These are phyloP conservation scores for Tremella yokohamensis DNA, from an alignment of 768 basidiomycete species.

Conservation along the genomic window DNA sequence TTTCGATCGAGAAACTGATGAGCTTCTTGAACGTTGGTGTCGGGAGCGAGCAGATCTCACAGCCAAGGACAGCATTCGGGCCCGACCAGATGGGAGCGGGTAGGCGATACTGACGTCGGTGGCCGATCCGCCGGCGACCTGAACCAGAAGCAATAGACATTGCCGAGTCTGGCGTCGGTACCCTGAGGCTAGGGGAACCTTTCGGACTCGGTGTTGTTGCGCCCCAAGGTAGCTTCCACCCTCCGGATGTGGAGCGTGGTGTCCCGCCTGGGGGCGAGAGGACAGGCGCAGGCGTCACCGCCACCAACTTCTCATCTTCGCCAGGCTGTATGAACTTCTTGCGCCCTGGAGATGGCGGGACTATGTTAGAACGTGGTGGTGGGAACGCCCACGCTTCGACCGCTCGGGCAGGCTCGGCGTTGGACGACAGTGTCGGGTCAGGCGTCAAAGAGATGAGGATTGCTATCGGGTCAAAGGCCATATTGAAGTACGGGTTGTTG, in stretches of 20 bases:
- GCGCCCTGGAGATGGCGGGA: slow-evolving; percentile 42
- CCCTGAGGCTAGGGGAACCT: slow-evolving; percentile 21
- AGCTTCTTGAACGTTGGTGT: slow-evolving; percentile 54
- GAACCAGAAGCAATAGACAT: slow-evolving; percentile 14
- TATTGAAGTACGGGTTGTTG: slow-evolving; percentile 65
- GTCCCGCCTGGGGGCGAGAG: slow-evolving; percentile 6
- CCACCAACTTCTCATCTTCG: slow-evolving; percentile 41
- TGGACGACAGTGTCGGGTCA: slow-evolving; percentile 39
- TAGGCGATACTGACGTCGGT: slow-evolving; percentile 33
- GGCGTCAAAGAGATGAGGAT: slow-evolving; percentile 64
- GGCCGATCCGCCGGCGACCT: slow-evolving; percentile 13
- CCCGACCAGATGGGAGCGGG: slow-evolving; percentile 49
- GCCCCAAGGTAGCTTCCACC: slow-evolving; percentile 48
- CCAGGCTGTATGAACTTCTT: slow-evolving; percentile 46
- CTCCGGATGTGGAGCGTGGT: slow-evolving; percentile 17
- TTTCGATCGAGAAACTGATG: slow-evolving; percentile 57
- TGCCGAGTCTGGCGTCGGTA: slow-evolving; percentile 35
- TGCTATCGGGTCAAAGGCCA: slow-evolving; percentile 65
- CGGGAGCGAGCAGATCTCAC: slow-evolving; percentile 47
- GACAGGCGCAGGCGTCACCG: slow-evolving; percentile 49
- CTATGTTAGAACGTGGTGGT: slow-evolving; percentile 54
- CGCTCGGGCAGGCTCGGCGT: slow-evolving; percentile 52
- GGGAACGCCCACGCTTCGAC: slow-evolving; percentile 70
- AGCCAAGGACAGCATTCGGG: slow-evolving; percentile 38
- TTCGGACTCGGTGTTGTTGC: slow-evolving; percentile 20